phyloP scores from a whole-genome alignment of 2,329 filamentous ascomycete genomes.

The Colletotrichum endophyticum region DNA sequence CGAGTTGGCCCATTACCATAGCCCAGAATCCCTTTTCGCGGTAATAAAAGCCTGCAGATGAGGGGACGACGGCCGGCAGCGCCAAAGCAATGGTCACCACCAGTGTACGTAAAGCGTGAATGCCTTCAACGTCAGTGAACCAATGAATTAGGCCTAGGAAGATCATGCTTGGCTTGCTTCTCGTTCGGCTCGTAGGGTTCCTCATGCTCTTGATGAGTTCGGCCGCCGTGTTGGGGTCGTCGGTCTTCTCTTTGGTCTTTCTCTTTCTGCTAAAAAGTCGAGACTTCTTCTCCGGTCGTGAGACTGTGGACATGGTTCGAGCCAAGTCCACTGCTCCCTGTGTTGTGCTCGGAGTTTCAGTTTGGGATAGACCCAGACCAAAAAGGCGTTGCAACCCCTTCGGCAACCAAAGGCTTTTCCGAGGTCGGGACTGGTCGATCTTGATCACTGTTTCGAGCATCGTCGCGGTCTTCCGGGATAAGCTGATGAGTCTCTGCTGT shows the following conservation, averaged over 20 bases:
- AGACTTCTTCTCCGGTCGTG: background rate
- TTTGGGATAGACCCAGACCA: background rate
- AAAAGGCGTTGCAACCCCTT: background rate
- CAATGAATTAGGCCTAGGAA: background rate
- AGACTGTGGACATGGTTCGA: background rate
- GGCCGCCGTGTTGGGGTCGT: background rate
- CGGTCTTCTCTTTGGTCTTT: background rate
- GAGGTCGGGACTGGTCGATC: background rate
- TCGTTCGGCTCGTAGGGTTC: background rate
- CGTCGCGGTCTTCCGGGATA: background rate
- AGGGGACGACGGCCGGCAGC: background rate
- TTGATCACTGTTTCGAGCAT: background rate
- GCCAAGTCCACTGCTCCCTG: background rate
- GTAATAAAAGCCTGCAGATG: background rate
- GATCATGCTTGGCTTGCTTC: background rate
- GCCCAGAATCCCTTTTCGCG: background rate
- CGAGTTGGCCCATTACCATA: background rate
- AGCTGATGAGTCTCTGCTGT: background rate
- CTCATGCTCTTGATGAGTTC: background rate
- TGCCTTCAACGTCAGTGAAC: background rate
- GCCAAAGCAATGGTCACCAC: background rate
- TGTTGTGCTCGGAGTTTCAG: background rate
- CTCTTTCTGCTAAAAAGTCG: background rate
- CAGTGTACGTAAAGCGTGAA: background rate
- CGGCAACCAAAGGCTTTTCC: background rate